These are phyloP conservation scores for Tubosaeta brunneosetosa DNA, from an alignment of 768 basidiomycete genomes.

Conservation along the genomic window DNA sequence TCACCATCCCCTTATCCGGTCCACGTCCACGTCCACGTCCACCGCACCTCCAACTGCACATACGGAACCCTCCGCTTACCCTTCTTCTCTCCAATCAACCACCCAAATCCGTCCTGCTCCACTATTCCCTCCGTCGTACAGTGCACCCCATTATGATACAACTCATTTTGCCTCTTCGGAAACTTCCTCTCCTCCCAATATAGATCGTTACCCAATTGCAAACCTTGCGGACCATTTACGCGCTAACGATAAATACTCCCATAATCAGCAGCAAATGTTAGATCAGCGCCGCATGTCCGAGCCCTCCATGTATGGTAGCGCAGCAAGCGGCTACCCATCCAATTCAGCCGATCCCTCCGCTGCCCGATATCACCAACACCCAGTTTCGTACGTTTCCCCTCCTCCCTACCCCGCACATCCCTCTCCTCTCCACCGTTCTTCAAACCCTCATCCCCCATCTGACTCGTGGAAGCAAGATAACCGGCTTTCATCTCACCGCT, in stretches of 20 bases:
- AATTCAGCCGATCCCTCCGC: conserved; percentile 30
- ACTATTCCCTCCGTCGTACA: conserved; percentile 38
- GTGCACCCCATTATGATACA: conserved; percentile 39
- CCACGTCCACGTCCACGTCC: conserved; percentile 5
- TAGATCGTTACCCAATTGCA: conserved; percentile 36
- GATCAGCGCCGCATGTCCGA: conserved; percentile 71
- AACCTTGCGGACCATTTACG: conserved; percentile 41
- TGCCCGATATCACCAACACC: conserved; percentile 39
- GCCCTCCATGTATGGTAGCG: conserved; percentile 46
- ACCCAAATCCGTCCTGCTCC: conserved; percentile 36
- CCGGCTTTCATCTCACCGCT: conserved; percentile 30
- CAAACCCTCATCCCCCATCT: conserved; percentile 42
- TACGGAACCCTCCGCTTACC: conserved; percentile 4
- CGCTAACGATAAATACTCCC: conserved; percentile 32
- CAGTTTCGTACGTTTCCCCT: conserved; percentile 32
- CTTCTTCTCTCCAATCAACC: conserved; percentile 44
- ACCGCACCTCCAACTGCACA: neutral
- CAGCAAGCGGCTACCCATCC: conserved; percentile 35
- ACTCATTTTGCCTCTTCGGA: conserved; percentile 41
- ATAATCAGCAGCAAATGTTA: conserved; percentile 35
- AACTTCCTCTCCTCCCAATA: conserved; percentile 38
- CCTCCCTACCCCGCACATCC: conserved; percentile 37
- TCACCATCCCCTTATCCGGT: conserved; percentile 4
- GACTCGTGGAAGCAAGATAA: conserved; percentile 31
- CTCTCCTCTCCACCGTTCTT: conserved; percentile 43